phyloP scores from a whole-genome alignment of 192 early-diverging fungal genomes.

The Chytriomyces confervae region DNA sequence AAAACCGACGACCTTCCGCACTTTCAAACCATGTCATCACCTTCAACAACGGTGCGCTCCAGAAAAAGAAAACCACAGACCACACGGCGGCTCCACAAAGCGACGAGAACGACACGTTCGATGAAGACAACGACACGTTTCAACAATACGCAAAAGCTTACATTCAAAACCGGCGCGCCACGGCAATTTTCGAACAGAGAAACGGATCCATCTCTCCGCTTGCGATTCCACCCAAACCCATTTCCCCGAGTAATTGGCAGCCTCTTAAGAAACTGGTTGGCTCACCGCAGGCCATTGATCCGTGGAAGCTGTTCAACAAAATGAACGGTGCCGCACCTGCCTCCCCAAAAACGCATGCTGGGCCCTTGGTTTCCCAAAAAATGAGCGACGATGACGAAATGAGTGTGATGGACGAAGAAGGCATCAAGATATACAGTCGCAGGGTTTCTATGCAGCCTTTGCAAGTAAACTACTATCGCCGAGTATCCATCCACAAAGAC shows the following conservation, averaged over 20 bases:
- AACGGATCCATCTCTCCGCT: not conserved
- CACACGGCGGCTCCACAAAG: not conserved
- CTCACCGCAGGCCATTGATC: no score
- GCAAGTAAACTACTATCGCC: slow-evolving; percentile 21
- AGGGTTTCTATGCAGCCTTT: slow-evolving; percentile 23
- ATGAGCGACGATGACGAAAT: slow-evolving; percentile 15
- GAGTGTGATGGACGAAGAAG: slow-evolving; percentile 1
- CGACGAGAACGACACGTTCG: not conserved
- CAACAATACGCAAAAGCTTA: not conserved
- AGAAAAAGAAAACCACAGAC: not conserved
- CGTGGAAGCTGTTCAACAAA: no score
- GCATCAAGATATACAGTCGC: slow-evolving; percentile 13
- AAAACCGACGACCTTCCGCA: no score
- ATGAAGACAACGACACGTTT: not conserved
- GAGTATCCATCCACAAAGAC: slow-evolving; percentile 3
- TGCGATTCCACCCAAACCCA: not conserved
- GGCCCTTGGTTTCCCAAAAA: no score
- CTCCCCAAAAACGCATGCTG: no score
- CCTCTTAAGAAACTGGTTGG: no score
- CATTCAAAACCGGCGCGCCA: not conserved
- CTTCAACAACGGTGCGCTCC: not conserved
- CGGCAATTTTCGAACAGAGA: not conserved
- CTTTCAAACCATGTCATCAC: slow-evolving; percentile 3
- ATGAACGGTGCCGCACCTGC: no score
- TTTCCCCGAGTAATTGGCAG: not conserved